phyloP scores from a whole-genome alignment of 176 grass and related monocot genomes.

The sorghum (Sorghum bicolor) region Sorghum_bicolor_NCBIv3 NC_012878.2:54270501-54271000 shows the following conservation, averaged over 20 bases:
- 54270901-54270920: conserved; percentile 18
- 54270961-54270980: neutral
- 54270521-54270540: conserved; percentile 42
- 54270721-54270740: neutral
- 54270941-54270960: neutral
- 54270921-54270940: neutral
- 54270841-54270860: conserved; percentile 49
- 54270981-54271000: neutral
- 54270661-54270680: neutral
- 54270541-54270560: conserved; percentile 28
- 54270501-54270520: conserved; percentile 78
- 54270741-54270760: neutral
- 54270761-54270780: conserved; percentile 33
- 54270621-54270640: neutral
- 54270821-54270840: conserved; percentile 39
- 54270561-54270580: neutral
- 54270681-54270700: neutral
- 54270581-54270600: neutral
- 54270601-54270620: neutral
- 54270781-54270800: conserved; percentile 49
- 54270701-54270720: neutral
- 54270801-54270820: conserved; percentile 46
- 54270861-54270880: conserved; percentile 36
- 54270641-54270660: neutral
- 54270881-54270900: neutral